These are phyloP conservation scores for Serpula lacrymans DNA, from an alignment of 768 basidiomycete species.

Conservation along the genomic window DNA sequence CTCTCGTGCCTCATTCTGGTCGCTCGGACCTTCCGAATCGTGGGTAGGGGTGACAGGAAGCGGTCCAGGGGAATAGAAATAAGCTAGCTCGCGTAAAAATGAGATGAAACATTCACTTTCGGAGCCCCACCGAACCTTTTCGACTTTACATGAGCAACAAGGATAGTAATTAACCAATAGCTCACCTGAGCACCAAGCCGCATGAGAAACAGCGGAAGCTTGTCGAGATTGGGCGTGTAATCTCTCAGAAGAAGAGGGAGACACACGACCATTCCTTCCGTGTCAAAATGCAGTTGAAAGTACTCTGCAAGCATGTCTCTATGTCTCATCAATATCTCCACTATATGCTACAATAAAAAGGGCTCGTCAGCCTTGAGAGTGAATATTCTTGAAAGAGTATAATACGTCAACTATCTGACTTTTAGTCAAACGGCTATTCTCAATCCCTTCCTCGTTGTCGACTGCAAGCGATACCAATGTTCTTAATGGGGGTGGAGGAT, in stretches of 20 bases:
- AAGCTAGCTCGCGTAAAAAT: conserved; percentile 86
- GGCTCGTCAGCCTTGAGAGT: neutral
- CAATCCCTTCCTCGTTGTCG: conserved; percentile 53
- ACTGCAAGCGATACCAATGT: conserved; percentile 78
- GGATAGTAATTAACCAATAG: conserved; percentile 2
- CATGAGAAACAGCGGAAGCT: conserved; percentile 87
- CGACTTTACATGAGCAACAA: neutral
- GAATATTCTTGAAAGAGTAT: neutral
- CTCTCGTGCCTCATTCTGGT: conserved; percentile 40
- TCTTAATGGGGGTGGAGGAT: conserved; percentile 75
- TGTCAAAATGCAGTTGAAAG: conserved; percentile 73
- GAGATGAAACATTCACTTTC: conserved; percentile 85
- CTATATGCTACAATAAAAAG: conserved; percentile 49
- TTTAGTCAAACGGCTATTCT: conserved; percentile 51
- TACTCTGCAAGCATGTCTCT: conserved; percentile 91
- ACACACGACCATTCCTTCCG: conserved; percentile 64
- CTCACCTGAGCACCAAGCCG: conserved; percentile 86
- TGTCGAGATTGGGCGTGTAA: conserved; percentile 88
- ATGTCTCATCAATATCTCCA: conserved; percentile 51
- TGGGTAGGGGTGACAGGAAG: conserved; percentile 22
- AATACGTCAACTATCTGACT: conserved; percentile 70
- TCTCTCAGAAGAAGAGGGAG: conserved; percentile 82
- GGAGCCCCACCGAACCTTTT: conserved; percentile 87
- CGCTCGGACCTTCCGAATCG: conserved; percentile 13
- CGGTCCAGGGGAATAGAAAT: conserved; percentile 80